Evolutionary conservation across 129 eudicot species (phyloP), one percentile per base, ranked within the genome.

Genomic region (Erigeron canadensis): DNA sequence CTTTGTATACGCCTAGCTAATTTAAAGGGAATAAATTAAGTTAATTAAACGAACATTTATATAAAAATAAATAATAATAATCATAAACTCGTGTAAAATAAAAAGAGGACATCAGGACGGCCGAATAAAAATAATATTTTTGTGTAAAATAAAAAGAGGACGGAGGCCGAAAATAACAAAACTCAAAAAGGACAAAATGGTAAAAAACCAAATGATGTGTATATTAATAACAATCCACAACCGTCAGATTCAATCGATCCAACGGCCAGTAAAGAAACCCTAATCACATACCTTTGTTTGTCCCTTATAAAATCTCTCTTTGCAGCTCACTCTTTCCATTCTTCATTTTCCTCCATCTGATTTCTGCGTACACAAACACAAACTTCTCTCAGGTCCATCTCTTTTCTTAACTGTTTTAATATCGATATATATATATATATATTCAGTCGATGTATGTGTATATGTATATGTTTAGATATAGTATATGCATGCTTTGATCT

Each of bases 301-400:
- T 71, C 63, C 45, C 67, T 62, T 77, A 77, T 77, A 77, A 77
- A 77, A 77, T 16, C 81, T 70, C 77, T 62, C 81, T 53, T 70
- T 51, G 67, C 81, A 70, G 18, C 67, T 63, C 81, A 51, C 81
- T 44, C 46, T 23, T 23, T n/a, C 65, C 59, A 77, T 77, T 77
- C 77, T 77, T 77, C 77, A 11, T 53, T 71, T 77, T 77, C 65
- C 81, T 77, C 56, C 75, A 60, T 76, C 81, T 76, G 8, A 65
- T 38, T 23, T 37, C 9, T 46, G 21, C 56, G 34, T 18, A 43
- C 13, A 9, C 53, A 56, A 62, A 66, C 81, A 11, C 40, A 62
- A 23, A 40, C 23, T 62, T 70, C 67, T 15, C 22, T 77, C 63
- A 77, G 81, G 81, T 77, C 60, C 42, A 58, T 42, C 4, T 42